Evolutionary conservation across 2,329 filamentous ascomycete genomes (phyloP).

Genomic region (Pseudogymnoascus sp.): DNA sequence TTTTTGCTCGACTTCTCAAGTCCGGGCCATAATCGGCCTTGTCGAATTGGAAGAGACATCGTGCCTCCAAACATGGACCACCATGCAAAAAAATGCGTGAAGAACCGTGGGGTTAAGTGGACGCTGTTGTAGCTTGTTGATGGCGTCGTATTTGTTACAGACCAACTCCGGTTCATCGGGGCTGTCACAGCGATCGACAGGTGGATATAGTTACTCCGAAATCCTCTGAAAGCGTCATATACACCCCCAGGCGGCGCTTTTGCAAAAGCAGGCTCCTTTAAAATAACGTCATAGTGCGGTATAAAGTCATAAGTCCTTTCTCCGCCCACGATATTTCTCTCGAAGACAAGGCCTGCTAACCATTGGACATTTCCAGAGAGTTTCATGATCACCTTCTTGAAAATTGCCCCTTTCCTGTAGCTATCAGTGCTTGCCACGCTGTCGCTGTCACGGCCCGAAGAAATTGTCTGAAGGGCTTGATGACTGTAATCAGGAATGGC

Average conservation of each 20-base stretch:
- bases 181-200: constrained; percentile 87
- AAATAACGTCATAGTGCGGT: constrained; percentile 83
- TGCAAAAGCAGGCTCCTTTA: constrained; percentile 72
- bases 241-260: constrained; percentile 45
- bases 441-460: constrained; percentile 40
- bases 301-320: constrained; percentile 78
- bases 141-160: constrained; percentile 61
- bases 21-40: constrained; percentile 84
- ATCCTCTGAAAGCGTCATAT: constrained; percentile 95
- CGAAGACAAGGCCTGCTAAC: constrained; percentile 86
- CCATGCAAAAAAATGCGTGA: constrained; percentile 97
- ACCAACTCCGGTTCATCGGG: constrained; percentile 81
- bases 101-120: constrained; percentile 89
- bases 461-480: constrained; percentile 56
- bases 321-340: constrained; percentile 66
- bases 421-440: constrained; percentile 49
- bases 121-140: constrained; percentile 94
- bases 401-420: constrained; percentile 66
- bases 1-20: constrained; percentile 97
- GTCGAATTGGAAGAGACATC: constrained; percentile 88
- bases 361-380: constrained; percentile 92
- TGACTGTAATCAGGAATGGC: constrained; percentile 91
- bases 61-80: constrained; percentile 94
- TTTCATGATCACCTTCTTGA: constrained; percentile 99
- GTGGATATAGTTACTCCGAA: constrained; percentile 93